Conservation (phyloP, 495 filamentous ascomycete genomes). For the Opeltia flavorubescens region DNA sequence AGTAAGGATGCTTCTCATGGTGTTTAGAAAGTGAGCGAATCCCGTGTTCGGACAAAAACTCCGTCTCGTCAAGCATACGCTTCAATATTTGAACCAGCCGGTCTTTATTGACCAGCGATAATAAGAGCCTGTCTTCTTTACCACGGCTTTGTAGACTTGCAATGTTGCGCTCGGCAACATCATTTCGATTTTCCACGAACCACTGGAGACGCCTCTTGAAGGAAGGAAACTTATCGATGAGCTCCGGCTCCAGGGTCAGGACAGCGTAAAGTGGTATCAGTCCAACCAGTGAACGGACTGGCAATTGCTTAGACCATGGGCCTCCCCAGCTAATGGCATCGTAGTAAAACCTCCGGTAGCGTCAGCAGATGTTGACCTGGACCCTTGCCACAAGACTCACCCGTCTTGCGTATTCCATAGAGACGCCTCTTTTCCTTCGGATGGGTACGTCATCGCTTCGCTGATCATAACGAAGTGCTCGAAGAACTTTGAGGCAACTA, state of each 20-base stretch:
- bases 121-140: slow-evolving; percentile 71
- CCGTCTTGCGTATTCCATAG: slow-evolving; percentile 91
- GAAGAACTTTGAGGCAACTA: slow-evolving; percentile 87
- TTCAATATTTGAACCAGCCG: slow-evolving; percentile 71
- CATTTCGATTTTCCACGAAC: slow-evolving; percentile 77
- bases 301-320: slow-evolving; percentile 82
- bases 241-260: slow-evolving; percentile 78
- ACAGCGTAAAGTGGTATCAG: slow-evolving; percentile 88
- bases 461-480: slow-evolving; percentile 97
- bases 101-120: slow-evolving; percentile 81
- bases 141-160: slow-evolving; percentile 78
- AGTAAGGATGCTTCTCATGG: slow-evolving; percentile 79
- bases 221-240: slow-evolving; percentile 81
- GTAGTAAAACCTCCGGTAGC: slow-evolving; percentile 66
- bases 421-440: slow-evolving; percentile 64
- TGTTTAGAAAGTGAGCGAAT: slow-evolving; percentile 89
- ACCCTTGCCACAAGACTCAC: slow-evolving; percentile 15
- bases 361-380: slow-evolving; percentile 4
- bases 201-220: slow-evolving; percentile 88
- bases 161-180: slow-evolving; percentile 83
- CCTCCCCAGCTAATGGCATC: slow-evolving; percentile 94
- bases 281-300: slow-evolving; percentile 80
- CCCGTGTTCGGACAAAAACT: slow-evolving; percentile 81
- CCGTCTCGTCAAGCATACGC: slow-evolving; percentile 85
- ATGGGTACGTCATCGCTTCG: slow-evolving; percentile 89